Evolutionary conservation across 306 rosid genomes (phyloP), one percentile per base, ranked within the genome.

Genomic region (Vigna mungo): DNA sequence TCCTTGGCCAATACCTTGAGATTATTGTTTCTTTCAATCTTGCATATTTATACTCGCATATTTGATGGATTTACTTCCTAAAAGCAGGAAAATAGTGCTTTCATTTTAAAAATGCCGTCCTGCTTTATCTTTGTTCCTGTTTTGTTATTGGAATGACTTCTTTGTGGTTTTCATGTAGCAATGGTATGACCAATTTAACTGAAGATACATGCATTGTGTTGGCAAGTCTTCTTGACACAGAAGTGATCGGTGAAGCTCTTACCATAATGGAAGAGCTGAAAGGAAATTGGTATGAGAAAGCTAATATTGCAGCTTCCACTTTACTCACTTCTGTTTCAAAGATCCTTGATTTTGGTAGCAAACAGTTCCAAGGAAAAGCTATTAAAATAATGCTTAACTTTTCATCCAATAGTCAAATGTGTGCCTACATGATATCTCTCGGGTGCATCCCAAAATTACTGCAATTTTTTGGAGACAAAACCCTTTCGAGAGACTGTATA

Each of bases 361-460:
- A 66, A 80, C 83, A 48, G 80, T 78, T 84, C 74, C 96, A 72
- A 81, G 87, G 71, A 75, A 67, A 47, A 67, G 88, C 89, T 46
- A 36, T 94, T 66, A 83, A 80, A 76, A 63, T 88, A 49, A 62
- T 94, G 83, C 15, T 21, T 53, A 89, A 89, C 72, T 47, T 94
- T 82, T 92, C 98, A 20, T 80, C 67, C 21, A 75, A 53, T 61
- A 14, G 48, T 71, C 83, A 84, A 64, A 59, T 86, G 76, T 83
- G 90, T 72, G 72, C 92, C 5, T 65, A 53, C 49, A 71, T 90
- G 71, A 80, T 84, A 13, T 85, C 97, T 36, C 78, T 78, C 2
- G 89, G 71, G 43, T 86, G 87, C 88, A 77, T 92, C 81, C 88
- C 93, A n/a, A 90, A 89, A 48, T 73, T 94, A 81, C 85, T 92